Evolutionary conservation across 768 basidiomycete species (phyloP), one percentile per base, ranked within the genome.

Genomic region (Pulveroboletus sp.): DNA sequence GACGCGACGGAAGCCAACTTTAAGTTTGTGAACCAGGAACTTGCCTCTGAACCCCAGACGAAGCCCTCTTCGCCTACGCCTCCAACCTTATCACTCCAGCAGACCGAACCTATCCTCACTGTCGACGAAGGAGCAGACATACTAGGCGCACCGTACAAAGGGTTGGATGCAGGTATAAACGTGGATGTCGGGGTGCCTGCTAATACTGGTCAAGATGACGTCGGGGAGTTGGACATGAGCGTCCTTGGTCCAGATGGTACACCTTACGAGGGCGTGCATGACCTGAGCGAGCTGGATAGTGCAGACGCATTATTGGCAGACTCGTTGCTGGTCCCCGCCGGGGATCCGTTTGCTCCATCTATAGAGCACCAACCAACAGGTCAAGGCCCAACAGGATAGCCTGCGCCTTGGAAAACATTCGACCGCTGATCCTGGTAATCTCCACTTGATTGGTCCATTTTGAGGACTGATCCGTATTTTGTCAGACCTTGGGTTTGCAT

Each of bases 1-100:
- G 75, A 71, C 17, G 62, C 58, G 22, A 69, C 73, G 7, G 75
- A 72, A 51, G 63, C 70, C 8, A 58, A 68, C 19, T 60, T 65
- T 6, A 58, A 68, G 19, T 60, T 65, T 5, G 62, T 59, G 7
- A 59, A 59, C 11, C 70, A 71, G 56, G 64, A 74, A 62, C 62
- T 67, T 45, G 65, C 70, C 49, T 76, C 78, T 29, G 82, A 82
- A 50, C 63, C 68, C 24, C 76, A 73, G 17, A 82, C 81, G 5
- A 85, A 86, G 64, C 78, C 82, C 2, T 72, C 83, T 19, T 78
- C 85, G 27, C 86, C 84, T 1, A 80, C 82, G 59, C 84, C 86
- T 5, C 82, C 86, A 53, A 83, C 60, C 60, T 74, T 65, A 61
- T 88, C 78, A 49, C 77, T 70, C 45, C 76, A 53, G 66, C 73